phyloP scores from a whole-genome alignment of 2,329 filamentous ascomycete genomes.

The Claviceps arundinis region DNA sequence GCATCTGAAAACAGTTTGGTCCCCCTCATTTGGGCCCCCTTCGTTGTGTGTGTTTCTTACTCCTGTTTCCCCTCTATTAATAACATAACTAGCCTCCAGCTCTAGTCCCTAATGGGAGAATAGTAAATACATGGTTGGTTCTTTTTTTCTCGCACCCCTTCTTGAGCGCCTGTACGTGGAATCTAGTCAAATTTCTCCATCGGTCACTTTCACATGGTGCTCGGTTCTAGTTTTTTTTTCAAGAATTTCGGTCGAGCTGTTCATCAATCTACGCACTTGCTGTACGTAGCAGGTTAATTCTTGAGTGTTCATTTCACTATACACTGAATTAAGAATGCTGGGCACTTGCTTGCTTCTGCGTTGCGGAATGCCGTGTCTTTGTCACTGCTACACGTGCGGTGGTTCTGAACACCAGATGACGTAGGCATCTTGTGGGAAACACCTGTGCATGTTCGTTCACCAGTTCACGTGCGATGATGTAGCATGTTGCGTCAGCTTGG shows the following conservation, averaged over 20 bases:
- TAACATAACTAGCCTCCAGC: slow-evolving; percentile 2
- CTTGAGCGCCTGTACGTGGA: too few species aligned
- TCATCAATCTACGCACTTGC: background rate
- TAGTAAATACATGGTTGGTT: background rate
- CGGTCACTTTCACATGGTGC: too few species aligned
- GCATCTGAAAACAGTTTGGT: background rate
- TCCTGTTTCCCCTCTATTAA: background rate
- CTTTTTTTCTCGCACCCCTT: background rate
- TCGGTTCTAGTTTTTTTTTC: background rate
- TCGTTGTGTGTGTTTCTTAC: background rate
- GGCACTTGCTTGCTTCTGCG: too few species aligned
- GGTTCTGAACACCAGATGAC: too few species aligned
- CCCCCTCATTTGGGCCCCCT: background rate
- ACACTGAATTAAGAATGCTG: too few species aligned
- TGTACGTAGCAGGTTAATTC: background rate
- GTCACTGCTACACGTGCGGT: too few species aligned
- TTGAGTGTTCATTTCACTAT: too few species aligned
- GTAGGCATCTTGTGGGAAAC: too few species aligned
- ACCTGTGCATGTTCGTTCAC: too few species aligned
- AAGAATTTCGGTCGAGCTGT: background rate
- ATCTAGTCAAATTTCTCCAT: too few species aligned
- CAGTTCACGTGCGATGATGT: too few species aligned
- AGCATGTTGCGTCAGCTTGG: background rate
- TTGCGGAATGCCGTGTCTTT: too few species aligned
- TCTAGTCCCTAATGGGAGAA: slow-evolving; percentile 1